Evolutionary conservation across 202 grass and related monocot genomes (phyloP).

Genomic region (Setaria viridis): DNA sequence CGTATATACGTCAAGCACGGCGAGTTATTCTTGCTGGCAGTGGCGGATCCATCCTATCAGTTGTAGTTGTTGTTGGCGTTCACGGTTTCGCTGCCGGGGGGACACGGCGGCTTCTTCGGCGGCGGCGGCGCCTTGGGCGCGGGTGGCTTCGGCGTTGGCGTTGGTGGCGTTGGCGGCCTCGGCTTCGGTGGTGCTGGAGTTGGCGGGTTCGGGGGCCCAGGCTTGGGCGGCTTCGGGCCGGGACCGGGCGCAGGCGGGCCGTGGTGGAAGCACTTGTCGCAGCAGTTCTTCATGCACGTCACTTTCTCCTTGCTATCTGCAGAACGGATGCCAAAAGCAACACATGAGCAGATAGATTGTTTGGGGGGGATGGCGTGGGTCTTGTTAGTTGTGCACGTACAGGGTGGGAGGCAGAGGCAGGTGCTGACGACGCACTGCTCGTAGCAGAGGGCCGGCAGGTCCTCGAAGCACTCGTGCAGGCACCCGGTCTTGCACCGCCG

Average conservation of each 20-base stretch:
- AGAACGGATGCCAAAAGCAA: background rate
- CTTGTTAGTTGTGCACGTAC: constrained; percentile 12
- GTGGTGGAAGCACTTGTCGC: constrained; percentile 48
- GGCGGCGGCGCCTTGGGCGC: background rate
- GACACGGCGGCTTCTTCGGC: constrained; percentile 13
- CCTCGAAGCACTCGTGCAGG: constrained; percentile 48
- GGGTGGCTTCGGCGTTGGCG: background rate
- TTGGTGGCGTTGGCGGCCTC: background rate
- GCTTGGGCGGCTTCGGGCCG: background rate
- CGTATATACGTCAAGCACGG: background rate
- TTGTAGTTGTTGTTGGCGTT: background rate
- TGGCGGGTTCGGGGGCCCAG: background rate
- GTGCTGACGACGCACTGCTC: constrained; percentile 40
- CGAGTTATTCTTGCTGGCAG: background rate
- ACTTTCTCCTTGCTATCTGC: constrained; percentile 34
- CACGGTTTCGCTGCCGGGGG: background rate
- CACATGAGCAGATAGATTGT: background rate
- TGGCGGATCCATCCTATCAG: background rate
- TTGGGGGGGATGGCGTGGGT: background rate
- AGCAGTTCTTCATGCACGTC: constrained; percentile 43
- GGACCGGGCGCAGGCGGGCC: constrained; percentile 13
- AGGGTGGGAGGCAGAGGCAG: constrained; percentile 41
- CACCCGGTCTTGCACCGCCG: constrained; percentile 47
- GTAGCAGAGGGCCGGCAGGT: constrained; percentile 49
- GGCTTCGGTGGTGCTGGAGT: background rate